Base-by-base conservation (phyloP, 257 asterid species). In the Lycium barbarum region DNA sequence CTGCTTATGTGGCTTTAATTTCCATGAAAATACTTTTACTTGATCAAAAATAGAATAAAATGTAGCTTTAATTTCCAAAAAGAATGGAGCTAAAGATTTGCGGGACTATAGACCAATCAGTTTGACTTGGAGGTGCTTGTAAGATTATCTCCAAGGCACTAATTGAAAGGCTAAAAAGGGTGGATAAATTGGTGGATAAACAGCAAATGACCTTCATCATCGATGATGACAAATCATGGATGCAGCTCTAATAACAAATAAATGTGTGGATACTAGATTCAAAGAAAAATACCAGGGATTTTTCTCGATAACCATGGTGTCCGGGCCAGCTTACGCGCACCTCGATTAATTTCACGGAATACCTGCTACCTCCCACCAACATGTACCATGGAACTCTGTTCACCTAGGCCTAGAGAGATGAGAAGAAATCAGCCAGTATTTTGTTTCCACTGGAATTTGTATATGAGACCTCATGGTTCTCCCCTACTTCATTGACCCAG, bases 91-190 rank as follows among this genome's bases (percentile, higher is more conserved):
- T 36, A 36, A 67, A 67, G 6, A 35, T 67, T 35, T 67, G 20
- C 36, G 74, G 47, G 35, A 67, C 74, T 67, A 6, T 67, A 67
- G 74, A 67, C 74, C 18, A 35, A 67, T 67, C 11, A 35, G 74
- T 67, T n/a, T 67, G 74, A 35, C 33, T 66, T 66, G 73, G 73
- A 66, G 33, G 73, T 66, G 36, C 33, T 66, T 33, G 13, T 66
- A 65, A 38, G 43, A 65, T 66, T 13, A 14, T 67, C 47, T 35
- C 74, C 20, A 35, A 67, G 74, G 14, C 20, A 35, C 10, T 66
- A 66, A 40, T 6, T 5, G 45, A 40, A 40, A 40, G 6, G 6
- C 45, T 40, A 40, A 40, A 40, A 40, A 45, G n/a, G 11, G 73
- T 66, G 73, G 45, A 33, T 33, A 40, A 40, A 40, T 6, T 40